These are phyloP conservation scores for Floccularia luteovirens DNA, from an alignment of 768 basidiomycete species.

Conservation along the genomic window DNA sequence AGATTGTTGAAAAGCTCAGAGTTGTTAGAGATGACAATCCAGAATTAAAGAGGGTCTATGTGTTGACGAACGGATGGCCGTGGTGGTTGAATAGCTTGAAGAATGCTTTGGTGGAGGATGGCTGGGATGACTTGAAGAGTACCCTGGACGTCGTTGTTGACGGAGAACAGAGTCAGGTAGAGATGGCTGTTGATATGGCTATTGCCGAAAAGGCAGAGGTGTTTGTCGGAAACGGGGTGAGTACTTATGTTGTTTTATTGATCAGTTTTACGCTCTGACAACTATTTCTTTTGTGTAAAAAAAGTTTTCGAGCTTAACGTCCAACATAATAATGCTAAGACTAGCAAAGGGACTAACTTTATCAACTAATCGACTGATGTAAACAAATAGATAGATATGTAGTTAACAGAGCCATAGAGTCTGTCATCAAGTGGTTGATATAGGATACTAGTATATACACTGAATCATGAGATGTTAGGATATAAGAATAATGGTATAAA, in stretches of 20 bases:
- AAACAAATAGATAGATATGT: no score
- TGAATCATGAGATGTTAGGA: no score
- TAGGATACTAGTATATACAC: no score
- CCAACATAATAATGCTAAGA: slow-evolving; percentile 25
- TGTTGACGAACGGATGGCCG: slow-evolving; percentile 46
- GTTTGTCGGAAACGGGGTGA: slow-evolving; percentile 55
- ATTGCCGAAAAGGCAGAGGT: slow-evolving; percentile 50
- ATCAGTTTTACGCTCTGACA: background rate
- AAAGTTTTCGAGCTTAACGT: slow-evolving; percentile 29
- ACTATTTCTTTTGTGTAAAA: slow-evolving; percentile 1
- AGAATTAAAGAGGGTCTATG: slow-evolving; percentile 25
- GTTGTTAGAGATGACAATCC: slow-evolving; percentile 17
- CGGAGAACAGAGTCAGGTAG: slow-evolving; percentile 36
- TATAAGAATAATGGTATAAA: no score
- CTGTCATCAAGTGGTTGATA: no score
- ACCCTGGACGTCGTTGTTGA: slow-evolving; percentile 28
- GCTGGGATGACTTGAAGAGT: slow-evolving; percentile 41
- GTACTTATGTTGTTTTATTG: slow-evolving; percentile 12
- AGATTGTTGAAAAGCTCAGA: slow-evolving; percentile 31
- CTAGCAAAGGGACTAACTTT: slow-evolving; percentile 19
- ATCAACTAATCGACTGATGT: no score
- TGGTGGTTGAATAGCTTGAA: slow-evolving; percentile 32
- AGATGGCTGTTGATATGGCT: slow-evolving; percentile 53
- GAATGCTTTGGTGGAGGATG: slow-evolving; percentile 29
- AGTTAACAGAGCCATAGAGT: no score